Evolutionary conservation across 1,284 basidiomycete species (phyloP).

Genomic region (Leccinum fallax): DNA sequence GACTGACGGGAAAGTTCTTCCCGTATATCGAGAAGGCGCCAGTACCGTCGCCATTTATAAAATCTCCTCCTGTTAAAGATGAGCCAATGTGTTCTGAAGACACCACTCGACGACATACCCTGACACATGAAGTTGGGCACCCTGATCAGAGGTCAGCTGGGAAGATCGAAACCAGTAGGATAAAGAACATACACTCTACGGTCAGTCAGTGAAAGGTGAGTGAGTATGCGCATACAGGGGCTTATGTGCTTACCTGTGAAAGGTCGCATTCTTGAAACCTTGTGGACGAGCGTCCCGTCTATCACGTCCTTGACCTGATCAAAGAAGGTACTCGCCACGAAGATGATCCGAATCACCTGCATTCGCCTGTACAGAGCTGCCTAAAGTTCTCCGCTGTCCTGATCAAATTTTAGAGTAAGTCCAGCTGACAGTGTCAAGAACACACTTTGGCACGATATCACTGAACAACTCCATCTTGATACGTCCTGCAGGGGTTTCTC

Average conservation of each 20-base stretch:
- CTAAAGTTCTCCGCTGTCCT: slow-evolving; percentile 98
- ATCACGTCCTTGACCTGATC: slow-evolving; percentile 20
- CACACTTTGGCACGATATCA: slow-evolving; percentile 87
- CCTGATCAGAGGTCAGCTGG: slow-evolving; percentile 36
- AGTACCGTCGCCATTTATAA: neutral
- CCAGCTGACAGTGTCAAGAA: slow-evolving; percentile 3
- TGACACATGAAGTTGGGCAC: slow-evolving; percentile 88
- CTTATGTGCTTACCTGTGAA: slow-evolving; percentile 74
- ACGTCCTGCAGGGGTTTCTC: slow-evolving; percentile 91
- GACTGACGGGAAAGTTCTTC: neutral
- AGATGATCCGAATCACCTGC: slow-evolving; percentile 54
- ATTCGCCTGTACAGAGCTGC: slow-evolving; percentile 96
- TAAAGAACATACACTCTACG: slow-evolving; percentile 66
- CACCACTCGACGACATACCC: slow-evolving; percentile 44
- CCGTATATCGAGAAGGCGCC: neutral
- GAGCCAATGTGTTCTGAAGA: slow-evolving; percentile 3
- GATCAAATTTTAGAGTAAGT: slow-evolving; percentile 7
- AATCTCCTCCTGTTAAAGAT: neutral
- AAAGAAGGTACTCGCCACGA: slow-evolving; percentile 6
- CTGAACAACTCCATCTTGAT: slow-evolving; percentile 96
- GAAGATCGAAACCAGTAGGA: neutral
- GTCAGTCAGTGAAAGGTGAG: slow-evolving; percentile 5
- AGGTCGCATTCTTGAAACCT: slow-evolving; percentile 87
- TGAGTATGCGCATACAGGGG: neutral
- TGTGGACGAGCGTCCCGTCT: slow-evolving; percentile 87